Percentiles rank a stretch among this genome's conserved stretches.
These are phyloP conservation scores for Amanita jacksonii DNA, from an alignment of 768 basidiomycete species.

Conservation along the genomic window DNA sequence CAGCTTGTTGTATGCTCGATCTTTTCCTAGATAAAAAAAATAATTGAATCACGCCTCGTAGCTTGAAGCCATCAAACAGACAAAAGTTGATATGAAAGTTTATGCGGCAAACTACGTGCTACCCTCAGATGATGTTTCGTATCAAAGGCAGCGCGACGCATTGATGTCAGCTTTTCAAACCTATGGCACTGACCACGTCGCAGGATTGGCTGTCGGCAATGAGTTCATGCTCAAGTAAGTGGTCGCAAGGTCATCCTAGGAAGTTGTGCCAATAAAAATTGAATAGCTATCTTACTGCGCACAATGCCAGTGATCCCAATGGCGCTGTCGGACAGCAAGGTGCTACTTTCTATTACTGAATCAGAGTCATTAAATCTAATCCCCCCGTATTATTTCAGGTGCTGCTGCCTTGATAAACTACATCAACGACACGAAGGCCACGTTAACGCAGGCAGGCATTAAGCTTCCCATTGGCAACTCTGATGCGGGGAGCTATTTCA, in stretches of 20 bases:
- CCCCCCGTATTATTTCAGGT: conserved; percentile 32
- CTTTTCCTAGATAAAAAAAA: background rate
- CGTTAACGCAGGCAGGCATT: conserved; percentile 41
- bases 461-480: conserved; percentile 67
- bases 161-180: conserved; percentile 61
- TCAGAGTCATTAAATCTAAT: too few relatives aligned
- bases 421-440: conserved; percentile 54
- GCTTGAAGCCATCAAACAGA: conserved; percentile 83
- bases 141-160: conserved; percentile 55
- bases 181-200: conserved; percentile 69
- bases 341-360: background rate
- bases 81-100: conserved; percentile 80
- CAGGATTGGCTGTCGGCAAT: conserved; percentile 85
- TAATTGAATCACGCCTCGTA: conserved; percentile 16
- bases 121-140: conserved; percentile 52
- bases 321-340: conserved; percentile 41
- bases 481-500: conserved; percentile 85
- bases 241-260: background rate
- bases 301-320: conserved; percentile 45
- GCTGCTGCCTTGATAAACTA: conserved; percentile 48
- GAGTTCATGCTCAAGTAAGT: conserved; percentile 78
- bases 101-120: conserved; percentile 62
- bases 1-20: conserved; percentile 50
- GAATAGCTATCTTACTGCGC: conserved; percentile 47
- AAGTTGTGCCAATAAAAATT: background rate